Base-by-base conservation (phyloP, 352 stramenopile genomes). In the Phytophthora syringae region DNA sequence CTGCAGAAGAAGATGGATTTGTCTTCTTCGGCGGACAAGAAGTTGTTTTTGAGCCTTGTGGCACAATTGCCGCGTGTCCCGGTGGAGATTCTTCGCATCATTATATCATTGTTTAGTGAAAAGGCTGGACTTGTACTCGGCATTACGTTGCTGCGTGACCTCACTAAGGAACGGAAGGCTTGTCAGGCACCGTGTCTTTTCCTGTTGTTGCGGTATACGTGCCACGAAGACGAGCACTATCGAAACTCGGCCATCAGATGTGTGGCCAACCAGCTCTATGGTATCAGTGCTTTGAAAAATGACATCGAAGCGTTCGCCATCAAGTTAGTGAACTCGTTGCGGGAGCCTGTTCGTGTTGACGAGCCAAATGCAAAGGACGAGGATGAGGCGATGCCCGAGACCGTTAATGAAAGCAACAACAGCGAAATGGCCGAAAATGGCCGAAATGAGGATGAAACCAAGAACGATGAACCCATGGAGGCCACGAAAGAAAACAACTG, bases 201-300 rank as follows among this genome's bases (percentile, higher is more conserved):
- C 2, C 55, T 94, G n/a, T 54, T 94, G 42, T 72, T 94, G 47
- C 77, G 79, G n/a, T 93, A 76, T 53, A 86, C 84, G 5, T 89
- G 82, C 47, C 74, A 90, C 24, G 69, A 77, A 48, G 84, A 94
- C 20, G 81, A 90, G 21, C 72, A 74, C n/a, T 84, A 69, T 36
- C 86, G 86, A 39, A 92, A 88, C 63, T 79, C 76, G 45, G 71
- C 80, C 9, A 93, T 92, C 52, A 79, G 81, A 13, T 94, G 86
- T 53, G 79, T 94, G 15, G 86, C 81, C 13, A 94, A 94, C 42
- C 86, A 94, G 45, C 66, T 94, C 5, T 94, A 93, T 56, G 67
- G 70, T 12, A 59, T 94, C 0, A 60, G 74, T 12, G 53, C 66
- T 2, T 66, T 92, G 18, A 89, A 91, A 59, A 47, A 39, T 15